These are phyloP conservation scores for Xylaria flabelliformis DNA, from an alignment of 495 filamentous ascomycete genomes.

Conservation along the genomic window DNA sequence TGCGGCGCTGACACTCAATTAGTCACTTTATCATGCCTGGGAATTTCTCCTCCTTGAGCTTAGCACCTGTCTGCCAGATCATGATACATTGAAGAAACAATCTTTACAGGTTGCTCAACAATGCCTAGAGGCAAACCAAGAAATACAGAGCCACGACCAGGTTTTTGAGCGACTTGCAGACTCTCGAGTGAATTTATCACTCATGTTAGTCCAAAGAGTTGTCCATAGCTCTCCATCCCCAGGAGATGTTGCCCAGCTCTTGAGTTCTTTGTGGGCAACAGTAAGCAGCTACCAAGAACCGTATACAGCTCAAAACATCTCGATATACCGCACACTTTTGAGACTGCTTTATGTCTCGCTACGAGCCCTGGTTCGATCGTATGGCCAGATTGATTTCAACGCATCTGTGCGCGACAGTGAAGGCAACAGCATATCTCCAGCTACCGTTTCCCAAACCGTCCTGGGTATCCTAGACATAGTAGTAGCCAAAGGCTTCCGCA, in stretches of 20 bases:
- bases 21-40: constrained; percentile 87
- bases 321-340: constrained; percentile 82
- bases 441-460: constrained; percentile 57
- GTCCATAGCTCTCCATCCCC: constrained; percentile 66
- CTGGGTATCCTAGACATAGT: constrained; percentile 77
- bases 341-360: constrained; percentile 85
- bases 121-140: constrained; percentile 74
- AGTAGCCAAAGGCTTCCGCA: constrained; percentile 81
- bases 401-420: constrained; percentile 44
- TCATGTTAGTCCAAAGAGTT: constrained; percentile 77
- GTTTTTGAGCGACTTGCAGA: constrained; percentile 77
- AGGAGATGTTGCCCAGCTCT: constrained; percentile 65
- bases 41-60: constrained; percentile 87
- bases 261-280: constrained; percentile 70
- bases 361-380: constrained; percentile 55
- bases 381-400: constrained; percentile 30
- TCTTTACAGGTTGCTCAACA: constrained; percentile 70
- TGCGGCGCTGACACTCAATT: background rate
- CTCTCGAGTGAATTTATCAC: constrained; percentile 74
- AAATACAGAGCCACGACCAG: constrained; percentile 67
- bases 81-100: constrained; percentile 66
- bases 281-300: constrained; percentile 67
- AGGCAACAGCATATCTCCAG: constrained; percentile 44
- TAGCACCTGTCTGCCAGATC: constrained; percentile 67
- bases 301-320: constrained; percentile 66